phyloP scores from a whole-genome alignment of 805 yeast genomes.

The Pichia cabralensis region DNA sequence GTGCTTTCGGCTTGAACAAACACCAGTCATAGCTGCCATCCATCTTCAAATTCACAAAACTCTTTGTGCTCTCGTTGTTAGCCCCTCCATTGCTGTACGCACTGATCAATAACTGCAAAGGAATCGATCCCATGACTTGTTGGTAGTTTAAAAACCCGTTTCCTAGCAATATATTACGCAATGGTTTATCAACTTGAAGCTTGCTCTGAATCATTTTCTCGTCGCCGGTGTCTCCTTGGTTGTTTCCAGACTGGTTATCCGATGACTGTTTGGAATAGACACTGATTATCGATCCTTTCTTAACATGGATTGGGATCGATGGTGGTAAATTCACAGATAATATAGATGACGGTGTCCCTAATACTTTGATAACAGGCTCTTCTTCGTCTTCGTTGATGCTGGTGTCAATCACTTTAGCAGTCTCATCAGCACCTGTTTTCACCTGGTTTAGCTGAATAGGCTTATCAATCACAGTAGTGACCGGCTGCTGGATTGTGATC shows the following conservation, averaged over 20 bases:
- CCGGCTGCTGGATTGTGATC: slow-evolving; percentile 15
- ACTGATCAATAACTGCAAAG: slow-evolving; percentile 35
- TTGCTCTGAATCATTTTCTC: too few relatives aligned
- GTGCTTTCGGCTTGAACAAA: slow-evolving; percentile 34
- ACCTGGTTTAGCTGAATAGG: too few relatives aligned
- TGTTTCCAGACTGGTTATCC: too few relatives aligned
- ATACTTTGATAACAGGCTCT: slow-evolving; percentile 28
- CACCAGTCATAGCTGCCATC: slow-evolving; percentile 63
- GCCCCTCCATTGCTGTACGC: too few relatives aligned
- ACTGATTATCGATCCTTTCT: slow-evolving; percentile 40
- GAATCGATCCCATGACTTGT: slow-evolving; percentile 36
- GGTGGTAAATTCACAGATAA: slow-evolving; percentile 46
- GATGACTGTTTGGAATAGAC: too few relatives aligned
- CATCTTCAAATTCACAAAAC: slow-evolving; percentile 35
- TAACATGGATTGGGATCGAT: slow-evolving; percentile 42
- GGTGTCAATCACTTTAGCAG: neutral
- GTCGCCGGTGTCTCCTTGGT: too few relatives aligned
- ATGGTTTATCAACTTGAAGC: too few relatives aligned
- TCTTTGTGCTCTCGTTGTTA: slow-evolving; percentile 24
- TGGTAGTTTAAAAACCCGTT: slow-evolving; percentile 41
- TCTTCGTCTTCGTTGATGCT: neutral
- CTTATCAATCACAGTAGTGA: slow-evolving; percentile 4
- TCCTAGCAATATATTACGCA: slow-evolving; percentile 32
- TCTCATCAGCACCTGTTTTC: slow-evolving; percentile 1
- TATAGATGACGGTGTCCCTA: slow-evolving; percentile 41